Evolutionary conservation across 1,284 basidiomycete species (phyloP).

Genomic region (Grifola frondosa): DNA sequence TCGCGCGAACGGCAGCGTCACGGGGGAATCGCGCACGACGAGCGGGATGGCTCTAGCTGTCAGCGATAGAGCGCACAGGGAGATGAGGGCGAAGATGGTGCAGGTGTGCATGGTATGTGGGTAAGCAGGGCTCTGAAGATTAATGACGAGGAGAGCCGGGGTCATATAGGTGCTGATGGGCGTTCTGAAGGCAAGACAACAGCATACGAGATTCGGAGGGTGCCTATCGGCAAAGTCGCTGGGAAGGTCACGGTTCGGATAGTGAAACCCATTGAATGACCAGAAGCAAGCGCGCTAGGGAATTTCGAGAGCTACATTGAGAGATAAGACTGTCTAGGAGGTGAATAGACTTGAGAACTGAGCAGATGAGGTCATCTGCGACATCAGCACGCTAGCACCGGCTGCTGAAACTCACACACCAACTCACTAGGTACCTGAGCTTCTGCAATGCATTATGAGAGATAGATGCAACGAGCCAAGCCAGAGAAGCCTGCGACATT

Average conservation of each 20-base stretch:
- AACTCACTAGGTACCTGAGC: too few species aligned
- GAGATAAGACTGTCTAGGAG: too few species aligned
- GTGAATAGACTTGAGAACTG: too few species aligned
- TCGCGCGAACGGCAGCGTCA: conserved; percentile 25
- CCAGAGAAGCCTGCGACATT: background rate
- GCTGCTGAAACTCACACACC: too few species aligned
- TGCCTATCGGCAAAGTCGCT: too few species aligned
- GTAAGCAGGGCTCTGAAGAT: conserved; percentile 7
- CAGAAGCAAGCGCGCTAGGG: too few species aligned
- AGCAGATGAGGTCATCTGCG: conserved; percentile 2
- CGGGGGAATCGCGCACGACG: conserved; percentile 23
- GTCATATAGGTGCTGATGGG: conserved; percentile 1
- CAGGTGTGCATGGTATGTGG: conserved; percentile 17
- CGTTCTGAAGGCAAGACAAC: background rate
- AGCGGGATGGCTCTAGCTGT: conserved; percentile 22
- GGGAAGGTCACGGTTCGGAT: too few species aligned
- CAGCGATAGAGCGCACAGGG: conserved; percentile 15
- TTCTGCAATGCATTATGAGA: too few species aligned
- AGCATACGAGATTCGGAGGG: too few species aligned
- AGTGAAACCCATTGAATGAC: too few species aligned
- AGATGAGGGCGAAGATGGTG: conserved; percentile 18
- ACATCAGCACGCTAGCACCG: conserved; percentile 8
- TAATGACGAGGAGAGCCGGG: background rate
- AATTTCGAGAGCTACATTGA: too few species aligned
- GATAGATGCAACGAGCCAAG: conserved; percentile 2